Conservation (phyloP, 768 basidiomycete species). For the Neoboletus subvelutipes region DNA sequence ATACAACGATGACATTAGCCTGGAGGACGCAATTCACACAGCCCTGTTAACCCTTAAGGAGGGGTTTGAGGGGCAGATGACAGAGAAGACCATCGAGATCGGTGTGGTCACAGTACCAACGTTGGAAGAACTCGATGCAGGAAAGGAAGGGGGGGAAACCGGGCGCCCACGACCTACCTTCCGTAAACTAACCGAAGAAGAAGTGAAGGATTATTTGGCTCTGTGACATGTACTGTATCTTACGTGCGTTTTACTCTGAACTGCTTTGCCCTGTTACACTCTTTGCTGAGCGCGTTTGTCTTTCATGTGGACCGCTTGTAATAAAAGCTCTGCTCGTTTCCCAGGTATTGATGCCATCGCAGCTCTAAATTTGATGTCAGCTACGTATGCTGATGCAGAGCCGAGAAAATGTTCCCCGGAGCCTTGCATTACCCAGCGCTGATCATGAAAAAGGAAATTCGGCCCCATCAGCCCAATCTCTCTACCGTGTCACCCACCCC, state of each 20-base stretch:
- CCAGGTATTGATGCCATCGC: conserved; percentile 1
- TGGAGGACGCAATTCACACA: conserved; percentile 99
- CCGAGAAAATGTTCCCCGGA: conserved; percentile 5
- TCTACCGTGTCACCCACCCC: conserved; percentile 24
- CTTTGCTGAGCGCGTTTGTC: conserved; percentile 17
- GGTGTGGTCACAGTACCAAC: conserved; percentile 93
- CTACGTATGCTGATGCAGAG: conserved; percentile 8
- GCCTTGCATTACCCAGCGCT: conserved; percentile 15
- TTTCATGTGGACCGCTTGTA: conserved; percentile 11
- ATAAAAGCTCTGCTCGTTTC: conserved; percentile 4
- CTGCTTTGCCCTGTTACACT: conserved; percentile 5
- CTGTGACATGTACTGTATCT: conserved; percentile 49
- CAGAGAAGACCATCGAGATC: conserved; percentile 99
- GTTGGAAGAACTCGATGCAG: conserved; percentile 52
- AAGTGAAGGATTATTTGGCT: conserved; percentile 93
- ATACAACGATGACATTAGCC: conserved; percentile 98
- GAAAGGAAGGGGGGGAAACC: conserved; percentile 65
- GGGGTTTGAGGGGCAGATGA: conserved; percentile 99
- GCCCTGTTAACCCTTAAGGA: conserved; percentile 97
- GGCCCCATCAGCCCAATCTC: neutral
- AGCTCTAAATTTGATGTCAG: conserved; percentile 7
- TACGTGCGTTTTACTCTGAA: conserved; percentile 32
- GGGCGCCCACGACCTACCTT: conserved; percentile 84
- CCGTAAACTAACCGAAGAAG: conserved; percentile 93
- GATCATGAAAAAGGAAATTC: conserved; percentile 32